Percentiles rank a stretch among this genome's conserved stretches.
Evolutionary conservation across 176 grass and related monocot genomes (phyloP).

Genomic region (Calamus simplicifolius): DNA sequence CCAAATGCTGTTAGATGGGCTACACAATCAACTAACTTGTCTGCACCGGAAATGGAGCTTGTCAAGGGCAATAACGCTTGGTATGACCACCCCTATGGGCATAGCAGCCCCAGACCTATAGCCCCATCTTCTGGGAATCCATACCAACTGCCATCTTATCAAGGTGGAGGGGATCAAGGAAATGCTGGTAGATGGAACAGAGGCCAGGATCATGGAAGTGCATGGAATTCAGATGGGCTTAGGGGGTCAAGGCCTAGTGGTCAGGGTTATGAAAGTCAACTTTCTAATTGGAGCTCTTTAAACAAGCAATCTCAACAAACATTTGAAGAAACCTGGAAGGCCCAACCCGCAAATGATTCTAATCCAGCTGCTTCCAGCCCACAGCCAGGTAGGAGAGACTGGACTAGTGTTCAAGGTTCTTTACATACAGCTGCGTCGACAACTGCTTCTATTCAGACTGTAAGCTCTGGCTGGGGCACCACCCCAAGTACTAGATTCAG

Average conservation of each 20-base stretch:
- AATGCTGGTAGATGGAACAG: conserved; percentile 26
- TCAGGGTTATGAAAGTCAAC: conserved; percentile 26
- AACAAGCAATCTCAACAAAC: conserved; percentile 42
- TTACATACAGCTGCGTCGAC: conserved; percentile 12
- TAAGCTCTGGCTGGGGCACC: conserved; percentile 40
- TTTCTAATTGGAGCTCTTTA: conserved; percentile 23
- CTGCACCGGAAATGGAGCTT: conserved; percentile 21
- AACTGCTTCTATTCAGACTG: conserved; percentile 31
- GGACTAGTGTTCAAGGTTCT: conserved; percentile 13
- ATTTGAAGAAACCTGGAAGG: conserved; percentile 24
- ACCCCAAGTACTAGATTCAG: conserved; percentile 13
- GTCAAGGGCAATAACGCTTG: conserved; percentile 29
- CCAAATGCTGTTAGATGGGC: conserved; percentile 39
- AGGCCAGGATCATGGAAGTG: conserved; percentile 36
- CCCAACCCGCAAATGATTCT: conserved; percentile 28
- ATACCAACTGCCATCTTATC: conserved; percentile 20
- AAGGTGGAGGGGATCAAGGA: conserved; percentile 23
- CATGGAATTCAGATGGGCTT: conserved; percentile 40
- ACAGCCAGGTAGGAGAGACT: conserved; percentile 30
- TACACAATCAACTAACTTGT: conserved; percentile 16
- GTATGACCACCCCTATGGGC: conserved; percentile 21
- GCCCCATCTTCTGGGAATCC: conserved; percentile 24
- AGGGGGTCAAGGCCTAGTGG: conserved; percentile 20
- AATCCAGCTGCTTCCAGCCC: conserved; percentile 17
- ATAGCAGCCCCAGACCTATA: conserved; percentile 16